Evolutionary conservation across 2,329 filamentous ascomycete species (phyloP), one percentile per base, ranked within the genome.

Genomic region (Alternaria metachromatica): DNA sequence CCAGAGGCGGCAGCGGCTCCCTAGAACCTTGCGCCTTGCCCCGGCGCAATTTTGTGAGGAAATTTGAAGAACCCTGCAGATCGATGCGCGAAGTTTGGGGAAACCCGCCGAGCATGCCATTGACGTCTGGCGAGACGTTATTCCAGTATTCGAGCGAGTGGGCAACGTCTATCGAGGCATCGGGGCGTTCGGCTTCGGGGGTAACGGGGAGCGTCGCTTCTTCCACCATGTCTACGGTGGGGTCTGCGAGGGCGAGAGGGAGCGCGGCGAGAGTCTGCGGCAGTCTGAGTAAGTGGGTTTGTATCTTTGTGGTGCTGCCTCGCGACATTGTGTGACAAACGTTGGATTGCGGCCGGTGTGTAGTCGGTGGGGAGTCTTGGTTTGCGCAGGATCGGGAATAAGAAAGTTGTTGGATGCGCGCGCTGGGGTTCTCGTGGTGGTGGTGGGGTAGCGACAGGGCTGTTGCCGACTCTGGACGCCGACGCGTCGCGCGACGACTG

Each of bases 31-130:
- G 68, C 10, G 75, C 68, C 41, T 73, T 79, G 41, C 74, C 68
- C 18, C 71, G 69, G 25, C 83, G 80, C 8, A 94, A 80, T 73
- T 92, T 92, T 13, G 88, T 86, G 33, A 93, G 79, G 78, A 94
- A 93, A 56, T 86, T 89, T 33, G 87, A 85, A 0, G 89, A 92
- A 45, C 90, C 90, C 71, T 89, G 88, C 8, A 95, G 83, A 77
- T 94, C 92, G 63, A 91, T 86, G 65, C 88, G 86, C 33, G 88
- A 90, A 74, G 92, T 86, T 77, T 89, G 85, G 2, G 87, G 87
- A 83, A 80, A 94, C 62, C 86, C 92, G 65, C 93, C 94, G 2
- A 97, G 89, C 90, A 96, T 94, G 74, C 93, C 92, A 71, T 91
- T 86, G 66, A 87, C 85, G 64, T 86, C 84, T 11, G 86, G 81